A percentile compares a stretch with the other conserved stretches of the same genome.
Evolutionary conservation across 306 rosid genomes (phyloP).

Genomic region (Quercus parvula): DNA sequence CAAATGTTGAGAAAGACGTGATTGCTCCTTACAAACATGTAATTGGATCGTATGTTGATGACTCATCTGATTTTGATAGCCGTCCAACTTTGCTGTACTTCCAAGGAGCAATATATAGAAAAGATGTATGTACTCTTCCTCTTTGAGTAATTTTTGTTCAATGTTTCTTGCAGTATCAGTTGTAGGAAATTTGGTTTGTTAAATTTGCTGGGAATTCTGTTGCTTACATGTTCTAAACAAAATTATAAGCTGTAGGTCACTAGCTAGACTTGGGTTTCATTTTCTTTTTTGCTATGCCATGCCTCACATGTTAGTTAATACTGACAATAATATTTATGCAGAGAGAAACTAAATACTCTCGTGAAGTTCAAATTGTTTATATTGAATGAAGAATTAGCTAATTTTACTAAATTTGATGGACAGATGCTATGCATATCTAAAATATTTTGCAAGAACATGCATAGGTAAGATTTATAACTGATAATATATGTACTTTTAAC

Average conservation of each 20-base stretch:
- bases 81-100: slow-evolving; percentile 68
- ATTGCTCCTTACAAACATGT: slow-evolving; percentile 85
- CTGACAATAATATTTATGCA: background rate
- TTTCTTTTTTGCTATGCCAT: background rate
- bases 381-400: background rate
- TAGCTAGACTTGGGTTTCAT: background rate
- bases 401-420: background rate
- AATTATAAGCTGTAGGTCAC: background rate
- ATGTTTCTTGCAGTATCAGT: slow-evolving; percentile 11
- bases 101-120: slow-evolving; percentile 84
- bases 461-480: background rate
- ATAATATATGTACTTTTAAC: background rate
- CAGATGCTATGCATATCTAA: background rate
- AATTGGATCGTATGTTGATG: slow-evolving; percentile 39
- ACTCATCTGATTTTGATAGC: slow-evolving; percentile 49
- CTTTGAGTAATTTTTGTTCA: slow-evolving; percentile 7
- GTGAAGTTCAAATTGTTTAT: background rate
- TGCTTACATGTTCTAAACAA: background rate
- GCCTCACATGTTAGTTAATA: background rate
- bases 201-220: background rate
- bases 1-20: slow-evolving; percentile 79
- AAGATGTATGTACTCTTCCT: slow-evolving; percentile 59
- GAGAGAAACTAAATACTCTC: background rate
- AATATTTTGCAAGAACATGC: background rate
- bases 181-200: background rate